phyloP scores from a whole-genome alignment of 2,329 filamentous ascomycete genomes.

The Fusarium verrucosum region DNA sequence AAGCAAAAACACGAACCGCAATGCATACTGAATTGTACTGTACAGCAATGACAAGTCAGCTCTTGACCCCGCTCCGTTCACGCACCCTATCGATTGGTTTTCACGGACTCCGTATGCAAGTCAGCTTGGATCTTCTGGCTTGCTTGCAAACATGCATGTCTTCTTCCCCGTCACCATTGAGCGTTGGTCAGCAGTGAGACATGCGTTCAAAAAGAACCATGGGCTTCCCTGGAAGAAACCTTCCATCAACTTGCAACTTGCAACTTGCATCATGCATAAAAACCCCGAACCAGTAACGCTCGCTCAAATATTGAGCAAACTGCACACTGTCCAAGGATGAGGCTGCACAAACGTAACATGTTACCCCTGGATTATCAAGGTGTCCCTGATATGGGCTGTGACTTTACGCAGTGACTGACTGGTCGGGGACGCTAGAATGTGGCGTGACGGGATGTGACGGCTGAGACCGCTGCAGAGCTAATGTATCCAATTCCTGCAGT shows the following conservation, averaged over 20 bases:
- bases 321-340: constrained; percentile 5
- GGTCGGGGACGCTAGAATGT: constrained; percentile 7
- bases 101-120: constrained; percentile 27
- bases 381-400: constrained; percentile 6
- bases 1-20: constrained; percentile 1
- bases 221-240: constrained; percentile 2
- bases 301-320: constrained; percentile 12
- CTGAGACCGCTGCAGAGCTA: not conserved
- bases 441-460: not conserved
- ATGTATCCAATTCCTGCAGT: not conserved
- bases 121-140: constrained; percentile 29
- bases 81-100: constrained; percentile 23
- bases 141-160: not conserved
- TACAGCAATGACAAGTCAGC: constrained; percentile 38
- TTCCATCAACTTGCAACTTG: constrained; percentile 1
- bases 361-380: constrained; percentile 21
- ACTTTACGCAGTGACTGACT: constrained; percentile 3
- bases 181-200: not conserved
- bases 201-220: not conserved
- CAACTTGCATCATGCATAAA: constrained; percentile 31
- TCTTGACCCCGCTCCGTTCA: constrained; percentile 31
- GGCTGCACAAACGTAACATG: constrained; percentile 3
- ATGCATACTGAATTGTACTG: constrained; percentile 22
- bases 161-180: constrained; percentile 2
- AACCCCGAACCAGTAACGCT: constrained; percentile 25